These are phyloP conservation scores for Trametopsis cervina DNA, from an alignment of 768 basidiomycete species.

Conservation along the genomic window DNA sequence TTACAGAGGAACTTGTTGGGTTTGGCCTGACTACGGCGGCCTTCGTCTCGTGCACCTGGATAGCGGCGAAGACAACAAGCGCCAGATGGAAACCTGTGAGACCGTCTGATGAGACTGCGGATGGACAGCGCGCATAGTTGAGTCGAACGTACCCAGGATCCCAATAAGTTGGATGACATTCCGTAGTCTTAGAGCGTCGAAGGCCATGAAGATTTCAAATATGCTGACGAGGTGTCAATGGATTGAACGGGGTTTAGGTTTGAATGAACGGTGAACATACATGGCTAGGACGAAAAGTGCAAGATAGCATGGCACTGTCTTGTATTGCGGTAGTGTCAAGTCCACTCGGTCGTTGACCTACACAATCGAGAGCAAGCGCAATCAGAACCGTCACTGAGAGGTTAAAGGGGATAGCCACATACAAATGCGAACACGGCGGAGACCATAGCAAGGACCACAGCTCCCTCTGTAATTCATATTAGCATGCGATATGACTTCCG, in stretches of 20 bases:
- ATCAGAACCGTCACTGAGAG: not conserved
- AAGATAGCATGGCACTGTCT: conserved; percentile 82
- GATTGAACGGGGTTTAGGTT: not conserved
- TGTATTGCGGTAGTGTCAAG: conserved; percentile 39
- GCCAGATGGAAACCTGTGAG: conserved; percentile 64
- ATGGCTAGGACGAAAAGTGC: conserved; percentile 79
- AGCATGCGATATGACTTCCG: not conserved
- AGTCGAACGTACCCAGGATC: conserved; percentile 46
- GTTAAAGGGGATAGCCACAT: conserved; percentile 17
- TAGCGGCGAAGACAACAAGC: conserved; percentile 63
- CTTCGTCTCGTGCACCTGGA: conserved; percentile 75
- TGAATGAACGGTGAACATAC: conserved; percentile 33
- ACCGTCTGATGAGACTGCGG: not conserved
- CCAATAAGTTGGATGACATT: conserved; percentile 77
- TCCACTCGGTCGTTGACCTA: conserved; percentile 49
- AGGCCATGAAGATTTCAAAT: conserved; percentile 74
- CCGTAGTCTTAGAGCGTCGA: conserved; percentile 73
- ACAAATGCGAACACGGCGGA: conserved; percentile 63
- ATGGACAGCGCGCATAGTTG: not conserved
- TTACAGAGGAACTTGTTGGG: conserved; percentile 28
- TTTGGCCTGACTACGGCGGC: conserved; percentile 41
- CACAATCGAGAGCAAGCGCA: not conserved
- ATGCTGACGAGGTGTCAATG: conserved; percentile 36
- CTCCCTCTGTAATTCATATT: conserved; percentile 46
- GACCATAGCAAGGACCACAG: conserved; percentile 71